Base-by-base conservation (phyloP, 2,329 filamentous ascomycete genomes). In the Thermothelomyces thermophilus region DNA sequence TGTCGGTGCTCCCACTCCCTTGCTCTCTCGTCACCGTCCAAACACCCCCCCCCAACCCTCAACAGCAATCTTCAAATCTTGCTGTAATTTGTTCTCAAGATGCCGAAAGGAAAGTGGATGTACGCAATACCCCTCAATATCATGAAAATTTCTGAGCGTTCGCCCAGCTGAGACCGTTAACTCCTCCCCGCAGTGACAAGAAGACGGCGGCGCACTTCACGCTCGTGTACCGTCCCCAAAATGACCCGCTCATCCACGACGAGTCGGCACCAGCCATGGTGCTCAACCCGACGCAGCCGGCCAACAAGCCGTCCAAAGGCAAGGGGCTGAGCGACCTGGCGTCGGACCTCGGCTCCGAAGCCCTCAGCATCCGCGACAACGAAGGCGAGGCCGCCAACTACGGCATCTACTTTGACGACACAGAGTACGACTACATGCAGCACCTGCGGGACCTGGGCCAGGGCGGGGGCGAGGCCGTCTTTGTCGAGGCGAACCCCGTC, bases 381-480 rank as follows among this genome's bases (percentile, higher is more conserved):
- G 93, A 98, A 69, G 94, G 94, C 61, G 90, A 98, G 71, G 93
- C 94, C 8, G 93, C 94, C 58, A 87, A 87, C 66, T 82, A 96
- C 69, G 93, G 93, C 56, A 81, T 98, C 57, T 98, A 87, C 74
- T 98, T 79, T 68, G 94, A 98, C 69, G 93, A 98, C 70, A 86
- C 87, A 57, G 80, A 88, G 63, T 98, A 98, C 70, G 93, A 98
- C 69, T 98, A 98, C 72, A 98, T 98, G 93, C 93, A 98, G 69
- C 93, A 98, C 69, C 74, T 98, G 76, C 86, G 90, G 48, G 93
- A 97, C 61, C 72, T 98, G n/a, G 84, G 84, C 50, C 68, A 73
- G 37, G 88, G 79, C 5, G 80, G 80, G 20, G 87, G 87, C 26
- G 84, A 90, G 48, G 81, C 85, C 26, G 83, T 90, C 41, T 97